These are phyloP conservation scores for Aphanomyces invadans DNA, from an alignment of 352 stramenopile species.

Conservation along the genomic window DNA sequence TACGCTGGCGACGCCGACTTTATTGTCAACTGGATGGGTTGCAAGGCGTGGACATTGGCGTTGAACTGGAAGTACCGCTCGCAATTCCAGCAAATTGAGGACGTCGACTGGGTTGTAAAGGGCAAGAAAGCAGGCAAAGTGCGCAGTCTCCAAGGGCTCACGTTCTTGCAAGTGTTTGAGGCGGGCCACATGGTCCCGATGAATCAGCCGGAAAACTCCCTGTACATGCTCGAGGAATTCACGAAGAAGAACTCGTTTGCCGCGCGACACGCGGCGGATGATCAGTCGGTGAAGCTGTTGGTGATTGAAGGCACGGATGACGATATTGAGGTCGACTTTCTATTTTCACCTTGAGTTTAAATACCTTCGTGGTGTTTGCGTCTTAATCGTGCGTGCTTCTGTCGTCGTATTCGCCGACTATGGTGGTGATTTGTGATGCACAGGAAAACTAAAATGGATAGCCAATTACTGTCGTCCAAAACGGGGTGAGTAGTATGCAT, in stretches of 20 bases:
- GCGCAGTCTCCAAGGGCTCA: conserved; percentile 56
- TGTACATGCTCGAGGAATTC: conserved; percentile 94
- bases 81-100: conserved; percentile 41
- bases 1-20: conserved; percentile 97
- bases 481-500: neutral
- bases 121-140: conserved; percentile 55
- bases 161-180: conserved; percentile 93
- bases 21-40: conserved; percentile 97
- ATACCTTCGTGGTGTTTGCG: neutral
- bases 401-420: conserved; percentile 1
- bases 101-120: conserved; percentile 55
- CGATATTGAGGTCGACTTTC: neutral
- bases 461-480: neutral
- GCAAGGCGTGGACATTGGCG: conserved; percentile 92
- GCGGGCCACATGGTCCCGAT: conserved; percentile 95
- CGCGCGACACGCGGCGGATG: conserved; percentile 23
- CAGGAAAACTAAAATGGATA: no score
- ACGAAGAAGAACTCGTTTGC: conserved; percentile 24
- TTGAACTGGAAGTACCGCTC: conserved; percentile 86
- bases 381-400: no score
- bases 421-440: no score
- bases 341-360: conserved; percentile 1
- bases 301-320: neutral
- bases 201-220: conserved; percentile 89
- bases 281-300: neutral